Percentiles rank a stretch among this genome's conserved stretches.
Conservation (phyloP, 164 flowering plant genomes). For the Liquidambar formosana region DNA sequence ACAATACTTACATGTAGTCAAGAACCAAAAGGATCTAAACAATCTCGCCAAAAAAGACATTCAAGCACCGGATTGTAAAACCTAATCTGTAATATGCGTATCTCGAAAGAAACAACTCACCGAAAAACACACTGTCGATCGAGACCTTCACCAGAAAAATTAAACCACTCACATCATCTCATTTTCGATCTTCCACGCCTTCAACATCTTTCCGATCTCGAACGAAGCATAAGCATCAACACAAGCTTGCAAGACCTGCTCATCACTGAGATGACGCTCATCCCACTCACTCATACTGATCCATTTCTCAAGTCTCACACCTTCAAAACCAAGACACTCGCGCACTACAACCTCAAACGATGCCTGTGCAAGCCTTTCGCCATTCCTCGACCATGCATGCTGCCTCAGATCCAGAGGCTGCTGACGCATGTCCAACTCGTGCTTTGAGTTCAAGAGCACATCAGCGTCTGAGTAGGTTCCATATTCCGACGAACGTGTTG, state of each 20-base stretch:
- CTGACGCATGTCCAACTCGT: background rate
- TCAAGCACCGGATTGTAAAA: too few relatives aligned
- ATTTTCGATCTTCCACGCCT: too few relatives aligned
- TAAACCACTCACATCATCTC: too few relatives aligned
- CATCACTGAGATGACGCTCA: background rate
- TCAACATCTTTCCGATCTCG: constrained; percentile 8
- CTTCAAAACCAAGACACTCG: constrained; percentile 10
- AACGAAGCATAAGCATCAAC: constrained; percentile 16
- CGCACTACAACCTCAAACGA: constrained; percentile 4
- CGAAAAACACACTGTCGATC: background rate
- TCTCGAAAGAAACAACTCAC: too few relatives aligned
- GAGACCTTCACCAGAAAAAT: too few relatives aligned
- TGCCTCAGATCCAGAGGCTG: constrained; percentile 12
- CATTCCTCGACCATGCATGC: background rate
- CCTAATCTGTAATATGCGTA: too few relatives aligned
- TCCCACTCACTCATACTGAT: constrained; percentile 21
- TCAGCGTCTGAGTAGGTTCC: constrained; percentile 7
- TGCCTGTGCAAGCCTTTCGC: background rate
- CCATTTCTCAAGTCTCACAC: background rate
- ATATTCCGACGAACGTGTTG: constrained; percentile 28
- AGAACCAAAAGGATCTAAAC: too few relatives aligned
- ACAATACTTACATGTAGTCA: too few relatives aligned
- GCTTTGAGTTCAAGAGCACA: background rate
- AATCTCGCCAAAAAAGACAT: too few relatives aligned
- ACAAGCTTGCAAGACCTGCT: constrained; percentile 23